Evolutionary conservation across 192 early-diverging fungal species (phyloP), one percentile per base, ranked within the genome.

Genomic region (Lunasporangiospora selenospora): DNA sequence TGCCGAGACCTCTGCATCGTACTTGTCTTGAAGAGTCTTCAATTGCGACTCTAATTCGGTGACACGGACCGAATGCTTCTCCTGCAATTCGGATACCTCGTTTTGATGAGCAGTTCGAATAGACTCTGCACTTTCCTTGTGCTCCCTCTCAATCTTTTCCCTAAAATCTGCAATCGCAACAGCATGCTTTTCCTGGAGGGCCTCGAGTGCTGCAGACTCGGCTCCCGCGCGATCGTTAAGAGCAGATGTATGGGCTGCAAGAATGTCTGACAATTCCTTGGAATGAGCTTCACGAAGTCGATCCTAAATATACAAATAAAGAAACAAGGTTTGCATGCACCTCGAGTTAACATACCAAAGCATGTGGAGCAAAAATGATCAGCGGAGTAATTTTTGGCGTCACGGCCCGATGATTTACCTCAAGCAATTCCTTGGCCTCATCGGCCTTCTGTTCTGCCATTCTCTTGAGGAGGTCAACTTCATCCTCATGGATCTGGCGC

Each of bases 151-250:
- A 43, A 73, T 77, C 29, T 59, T 32, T 37, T 65, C 71, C 39
- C 53, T 63, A 33, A 73, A 10, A 6, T 73, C 69, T 16, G 54
- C 61, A 21, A 67, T n/a, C 23, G 70, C 59, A 29, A 49, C 41
- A n/a, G 52, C 45, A 18, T 75, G 62, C n/a, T 66, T 62, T 37
- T 46, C 43, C 32, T 63, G 63, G n/a, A 78, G 36, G 3, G 53
- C 58, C 29, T 53, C 56, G 37, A 78, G 53, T 3, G 53, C 60
- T 33, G 60, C 69, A 18, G 69, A 73, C 31, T 73, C 69, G 11
- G 40, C 69, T 26, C 69, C 69, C 29, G 69, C 69, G 26, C 69
- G 69, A 11, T 73, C 69, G 32, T 73, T 63, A 16, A 73, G 36
- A 19, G 60, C 31, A 12, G 60, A 53, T 19, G 69, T 73, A 30